Evolutionary conservation across 2,329 filamentous ascomycete genomes (phyloP), one percentile per base, ranked within the genome.

Genomic region (Trichoderma sp.): DNA sequence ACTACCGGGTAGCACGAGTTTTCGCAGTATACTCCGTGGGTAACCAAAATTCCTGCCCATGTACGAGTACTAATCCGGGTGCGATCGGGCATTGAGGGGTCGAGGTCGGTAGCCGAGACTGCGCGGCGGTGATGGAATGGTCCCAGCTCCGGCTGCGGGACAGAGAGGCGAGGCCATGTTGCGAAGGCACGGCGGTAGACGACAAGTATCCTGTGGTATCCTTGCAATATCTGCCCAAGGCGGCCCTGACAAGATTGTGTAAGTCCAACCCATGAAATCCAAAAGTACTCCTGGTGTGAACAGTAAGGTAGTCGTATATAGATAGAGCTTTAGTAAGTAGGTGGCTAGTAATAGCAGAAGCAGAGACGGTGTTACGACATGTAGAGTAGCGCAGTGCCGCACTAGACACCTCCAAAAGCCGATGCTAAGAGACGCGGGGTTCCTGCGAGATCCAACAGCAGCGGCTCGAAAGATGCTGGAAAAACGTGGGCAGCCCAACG

Each of bases 51-150:
- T 24, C 14, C 21, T 32, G 30, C 5, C 30, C 57, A 14, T n/a
- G 28, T n/a, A 9, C 26, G 28, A 11, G 56, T 43, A 51, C 36
- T n/a, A 26, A 26, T 36, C 18, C 30, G 21, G 43, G 8, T 65
- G n/a, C 28, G 30, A 60, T 60, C 57, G 57, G 57, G n/a, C 57
- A 24, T 18, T 60, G 70, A 71, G 63, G 70, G 70, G 70, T 70
- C 36, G 26, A 32, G 21, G 70, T 24, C 9, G 28, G 53, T 61
- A 66, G 62, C 70, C 70, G 62, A 66, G 70, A 62, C 39, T 56
- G 47, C 53, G 56, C 36, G 32, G n/a, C 30, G 34, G 21, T 28
- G 47, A 53, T 34, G 34, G 15, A 30, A 32, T 26, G 36, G 43
- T 51, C 36, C 51, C 43, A 66, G 70, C 36, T 47, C 28, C 11